Conservation (phyloP, 2,329 filamentous ascomycete species). For the Pseudogymnoascus destructans region DNA sequence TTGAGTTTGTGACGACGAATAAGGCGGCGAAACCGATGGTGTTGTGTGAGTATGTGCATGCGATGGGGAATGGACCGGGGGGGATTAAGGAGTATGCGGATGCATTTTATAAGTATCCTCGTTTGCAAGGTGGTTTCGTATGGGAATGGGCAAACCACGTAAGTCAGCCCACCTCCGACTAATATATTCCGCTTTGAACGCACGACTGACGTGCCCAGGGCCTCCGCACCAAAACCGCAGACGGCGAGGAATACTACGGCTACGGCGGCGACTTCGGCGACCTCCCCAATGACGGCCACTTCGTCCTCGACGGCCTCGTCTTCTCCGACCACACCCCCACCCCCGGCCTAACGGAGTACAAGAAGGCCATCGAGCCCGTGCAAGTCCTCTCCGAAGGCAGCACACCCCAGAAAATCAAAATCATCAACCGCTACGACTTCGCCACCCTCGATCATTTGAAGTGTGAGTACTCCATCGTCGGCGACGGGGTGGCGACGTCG, state of each 20-base stretch:
- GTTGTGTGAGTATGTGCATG: slow-evolving; percentile 28
- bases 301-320: slow-evolving; percentile 32
- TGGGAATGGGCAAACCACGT: slow-evolving; percentile 35
- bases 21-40: slow-evolving; percentile 31
- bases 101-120: slow-evolving; percentile 37
- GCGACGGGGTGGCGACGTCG: slow-evolving; percentile 27
- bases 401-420: slow-evolving; percentile 16
- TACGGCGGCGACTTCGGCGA: slow-evolving; percentile 35
- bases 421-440: slow-evolving; percentile 39
- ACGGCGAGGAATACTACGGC: slow-evolving; percentile 29
- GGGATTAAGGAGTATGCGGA: slow-evolving; percentile 43
- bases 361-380: slow-evolving; percentile 31
- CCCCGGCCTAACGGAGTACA: slow-evolving; percentile 30
- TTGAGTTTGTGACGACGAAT: slow-evolving; percentile 18
- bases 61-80: slow-evolving; percentile 48
- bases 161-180: neutral
- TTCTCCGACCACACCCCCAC: slow-evolving; percentile 31
- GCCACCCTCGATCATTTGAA: slow-evolving; percentile 36
- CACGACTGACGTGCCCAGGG: slow-evolving; percentile 19
- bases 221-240: slow-evolving; percentile 26
- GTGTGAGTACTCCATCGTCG: slow-evolving; percentile 32
- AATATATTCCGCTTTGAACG: neutral
- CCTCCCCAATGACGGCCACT: slow-evolving; percentile 31
- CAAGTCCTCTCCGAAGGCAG: slow-evolving; percentile 19
- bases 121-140: slow-evolving; percentile 40